Evolutionary conservation across 495 filamentous ascomycete genomes (phyloP), one percentile per base, ranked within the genome.

Genomic region (Neurospora sp.): DNA sequence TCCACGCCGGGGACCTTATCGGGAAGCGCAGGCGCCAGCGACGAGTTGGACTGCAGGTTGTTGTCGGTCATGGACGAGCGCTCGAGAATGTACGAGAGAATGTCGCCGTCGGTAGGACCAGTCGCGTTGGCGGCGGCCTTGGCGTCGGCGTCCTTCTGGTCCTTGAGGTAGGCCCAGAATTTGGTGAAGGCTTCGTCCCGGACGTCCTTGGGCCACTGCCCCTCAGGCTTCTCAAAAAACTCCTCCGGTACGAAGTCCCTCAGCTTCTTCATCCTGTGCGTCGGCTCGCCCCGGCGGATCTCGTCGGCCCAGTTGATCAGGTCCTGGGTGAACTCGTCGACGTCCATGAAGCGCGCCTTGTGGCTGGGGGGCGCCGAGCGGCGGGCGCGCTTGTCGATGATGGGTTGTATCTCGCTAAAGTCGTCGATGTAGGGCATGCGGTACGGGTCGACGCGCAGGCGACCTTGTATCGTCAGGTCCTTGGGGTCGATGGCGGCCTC

Each of bases 401-500:
- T 86, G 73, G 93, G 92, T 80, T 92, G 89, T 73, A 92, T 87
- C 46, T 85, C 82, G 42, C 92, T 88, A 74, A 98, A 90, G 84
- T 99, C 96, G 83, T 97, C 94, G 73, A 95, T 78, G 84, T 99
- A 99, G 35, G 84, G 81, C 69, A 96, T 82, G 31, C 82, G 82
- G 84, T 92, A 91, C 11, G 90, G 87, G 80, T 98, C 96, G 54
- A 80, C 81, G 69, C 92, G 90, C 69, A 91, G 78, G 4, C 86
- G 85, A 70, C 90, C 90, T 81, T 94, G 91, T 44, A 89, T 86
- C 9, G 89, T 87, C 78, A 98, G 81, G 81, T 99, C 93, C 73
- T 87, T 82, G 18, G 91, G 88, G 81, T 93, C 88, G 82, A 99
- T 92, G 73, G 92, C 89, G 11, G 87, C 85, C 82, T 99, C 96